Evolutionary conservation across 2,329 filamentous ascomycete species (phyloP), one percentile per base, ranked within the genome.

Genomic region (Monosporascus sp.): DNA sequence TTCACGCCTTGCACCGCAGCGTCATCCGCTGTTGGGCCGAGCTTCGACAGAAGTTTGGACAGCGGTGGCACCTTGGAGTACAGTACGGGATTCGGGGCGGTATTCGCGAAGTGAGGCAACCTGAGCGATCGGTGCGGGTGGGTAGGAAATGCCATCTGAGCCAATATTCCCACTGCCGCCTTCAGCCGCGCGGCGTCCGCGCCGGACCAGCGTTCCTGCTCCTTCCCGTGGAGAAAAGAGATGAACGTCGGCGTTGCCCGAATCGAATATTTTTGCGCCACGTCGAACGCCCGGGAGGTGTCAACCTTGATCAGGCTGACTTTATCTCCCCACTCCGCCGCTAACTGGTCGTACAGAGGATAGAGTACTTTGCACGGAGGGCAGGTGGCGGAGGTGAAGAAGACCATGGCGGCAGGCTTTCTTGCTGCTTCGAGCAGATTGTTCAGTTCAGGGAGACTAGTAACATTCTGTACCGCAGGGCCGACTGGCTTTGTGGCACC

Each of bases 341-440:
- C 91, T 1, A 97, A 76, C 59, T 90, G 79, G 56, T 95, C 88
- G 64, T 90, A 97, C 0, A 86, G 72, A 1, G 92, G 90, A 63
- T 96, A 95, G 2, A 93, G 80, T 17, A 84, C 73, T 69, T 88
- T 93, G 79, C 93, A 97, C 0, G 92, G 91, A 1, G 84, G 81
- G 66, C 92, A 97, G 2, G 87, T 94, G 2, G 88, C 83, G 3
- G 90, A 96, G 0, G 93, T 97, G 73, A 97, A 97, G 76, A 97
- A 97, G 53, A 97, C 80, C 38, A 93, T 82, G 0, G 90, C 90
- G 56, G 87, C 91, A 1, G 87, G 85, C 5, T 80, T 76, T 27
- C 77, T 77, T 0, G 88, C 87, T 2, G 74, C 73, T 1, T 73
- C 68, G 6, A 94, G 74, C 2, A 86, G 71, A 19, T 73, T 73